Conservation (phyloP, 2,329 filamentous ascomycete species). For the Calonectria pseudoturangicola region DNA sequence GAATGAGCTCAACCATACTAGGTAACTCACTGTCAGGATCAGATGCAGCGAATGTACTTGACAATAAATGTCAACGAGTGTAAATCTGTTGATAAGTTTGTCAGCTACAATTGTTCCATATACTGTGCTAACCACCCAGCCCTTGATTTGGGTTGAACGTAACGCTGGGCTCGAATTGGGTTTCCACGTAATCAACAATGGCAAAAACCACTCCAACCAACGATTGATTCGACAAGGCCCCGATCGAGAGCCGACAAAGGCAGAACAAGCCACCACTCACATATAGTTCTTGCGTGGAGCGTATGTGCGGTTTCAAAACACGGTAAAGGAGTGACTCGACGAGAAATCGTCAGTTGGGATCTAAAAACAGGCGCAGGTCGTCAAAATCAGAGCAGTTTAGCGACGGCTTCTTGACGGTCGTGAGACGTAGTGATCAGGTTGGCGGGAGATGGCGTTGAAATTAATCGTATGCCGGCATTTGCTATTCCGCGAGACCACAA, state of each 20-base stretch:
- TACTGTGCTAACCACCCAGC: not conserved
- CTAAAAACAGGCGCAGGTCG: conserved; percentile 55
- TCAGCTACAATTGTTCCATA: conserved; percentile 35
- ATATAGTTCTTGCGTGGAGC: conserved; percentile 56
- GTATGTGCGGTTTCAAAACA: conserved; percentile 56
- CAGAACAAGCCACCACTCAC: conserved; percentile 46
- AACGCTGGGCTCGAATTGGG: too few relatives aligned
- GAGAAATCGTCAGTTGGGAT: conserved; percentile 64
- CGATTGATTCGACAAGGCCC: not conserved
- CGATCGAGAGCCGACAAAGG: not conserved
- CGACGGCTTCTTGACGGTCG: conserved; percentile 46
- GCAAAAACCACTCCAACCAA: not conserved
- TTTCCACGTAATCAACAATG: not conserved
- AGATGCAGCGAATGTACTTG: conserved; percentile 76
- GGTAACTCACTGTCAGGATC: conserved; percentile 67
- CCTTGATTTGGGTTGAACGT: not conserved
- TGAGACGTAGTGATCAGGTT: conserved; percentile 44
- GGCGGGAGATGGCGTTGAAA: conserved; percentile 50
- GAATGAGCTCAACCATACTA: not conserved
- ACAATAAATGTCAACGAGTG: conserved; percentile 73
- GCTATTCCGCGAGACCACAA: conserved; percentile 57
- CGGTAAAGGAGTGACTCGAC: conserved; percentile 69
- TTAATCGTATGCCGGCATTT: conserved; percentile 59
- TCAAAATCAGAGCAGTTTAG: conserved; percentile 51
- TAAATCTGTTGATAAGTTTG: conserved; percentile 52